phyloP scores from a whole-genome alignment of 495 filamentous ascomycete genomes.

The Penicillium silybi region DNA sequence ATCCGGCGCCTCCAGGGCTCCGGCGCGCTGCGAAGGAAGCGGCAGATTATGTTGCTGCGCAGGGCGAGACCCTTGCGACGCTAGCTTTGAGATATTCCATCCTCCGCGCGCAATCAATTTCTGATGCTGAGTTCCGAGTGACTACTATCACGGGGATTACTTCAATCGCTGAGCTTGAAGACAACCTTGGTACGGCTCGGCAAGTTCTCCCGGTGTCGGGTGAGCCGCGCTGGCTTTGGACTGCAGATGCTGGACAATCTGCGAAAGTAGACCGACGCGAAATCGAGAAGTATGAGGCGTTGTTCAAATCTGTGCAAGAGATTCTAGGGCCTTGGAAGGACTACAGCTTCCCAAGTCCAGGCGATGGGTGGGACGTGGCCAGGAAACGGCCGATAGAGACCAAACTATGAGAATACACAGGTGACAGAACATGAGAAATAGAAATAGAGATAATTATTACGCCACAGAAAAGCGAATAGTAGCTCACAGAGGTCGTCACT shows the following conservation, averaged over 20 bases:
- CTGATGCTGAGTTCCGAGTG: conserved; percentile 9
- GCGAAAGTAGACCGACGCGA: not conserved
- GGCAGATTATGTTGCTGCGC: conserved; percentile 48
- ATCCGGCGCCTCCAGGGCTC: conserved; percentile 67
- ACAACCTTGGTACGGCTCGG: conserved; percentile 11
- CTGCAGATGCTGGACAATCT: not conserved
- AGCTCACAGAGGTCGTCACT: no score
- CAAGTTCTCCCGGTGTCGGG: conserved; percentile 8
- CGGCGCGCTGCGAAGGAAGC: conserved; percentile 48
- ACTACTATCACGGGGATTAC: conserved; percentile 20
- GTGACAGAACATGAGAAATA: not conserved
- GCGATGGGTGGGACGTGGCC: conserved; percentile 17
- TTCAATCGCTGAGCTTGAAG: conserved; percentile 15
- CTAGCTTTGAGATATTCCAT: conserved; percentile 17
- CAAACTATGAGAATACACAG: not conserved
- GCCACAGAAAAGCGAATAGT: no score
- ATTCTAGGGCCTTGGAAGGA: conserved; percentile 14
- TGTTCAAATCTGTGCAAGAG: conserved; percentile 4
- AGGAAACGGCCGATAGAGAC: conserved; percentile 1
- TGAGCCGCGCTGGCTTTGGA: conserved; percentile 9
- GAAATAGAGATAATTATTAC: not conserved
- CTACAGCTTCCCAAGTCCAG: conserved; percentile 19
- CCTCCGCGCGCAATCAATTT: conserved; percentile 9
- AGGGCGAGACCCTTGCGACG: conserved; percentile 61
- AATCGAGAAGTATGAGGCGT: not conserved